Evolutionary conservation across 2,329 filamentous ascomycete species (phyloP), one percentile per base, ranked within the genome.

Genomic region (Cladosporium sp.): DNA sequence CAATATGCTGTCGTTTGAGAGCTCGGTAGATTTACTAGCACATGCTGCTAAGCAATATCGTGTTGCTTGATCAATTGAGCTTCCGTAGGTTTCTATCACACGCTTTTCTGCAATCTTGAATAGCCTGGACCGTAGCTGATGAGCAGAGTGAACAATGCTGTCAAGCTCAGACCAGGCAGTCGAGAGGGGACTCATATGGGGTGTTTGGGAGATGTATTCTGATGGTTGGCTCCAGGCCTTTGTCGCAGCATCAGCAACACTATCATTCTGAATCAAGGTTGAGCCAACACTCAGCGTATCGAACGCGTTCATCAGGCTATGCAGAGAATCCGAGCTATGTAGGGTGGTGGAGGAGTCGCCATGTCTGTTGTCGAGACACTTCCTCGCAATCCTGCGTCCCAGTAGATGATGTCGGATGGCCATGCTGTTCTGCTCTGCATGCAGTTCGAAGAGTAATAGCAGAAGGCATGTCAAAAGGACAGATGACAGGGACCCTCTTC

Each of bases 391-490:
- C 3, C 22, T 19, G 18, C 38, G 45, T 2, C 45, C 45, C 16
- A 48, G 29, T 3, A 20, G 19, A n/a, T 40, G 45, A 33, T 48
- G 45, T 5, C 15, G 13, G 8, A 48, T 18, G 13, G 45, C 45
- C 45, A 48, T 48, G n/a, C 45, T 48, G 19, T 27, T 32, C 7
- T 36, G 36, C 36, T 48, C 36, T 18, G 45, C 36, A 7, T 48
- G 45, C 4, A 48, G 45, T 15, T 50, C 48, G 25, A 38, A 50
- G 11, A 32, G 38, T 22, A 50, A 32, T 8, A 50, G 48, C 11
- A 50, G 18, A 3, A 50, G n/a, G 16, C 48, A 50, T 3, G 48
- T 43, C n/a, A 50, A 16, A 9, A 50, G 40, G 1, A 50, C 48
- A 12, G 48, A 39, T 40, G 43, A 32, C 13, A 50, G 13, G 1